phyloP scores from a whole-genome alignment of 768 basidiomycete genomes.

The Pholiota microspora region DNA sequence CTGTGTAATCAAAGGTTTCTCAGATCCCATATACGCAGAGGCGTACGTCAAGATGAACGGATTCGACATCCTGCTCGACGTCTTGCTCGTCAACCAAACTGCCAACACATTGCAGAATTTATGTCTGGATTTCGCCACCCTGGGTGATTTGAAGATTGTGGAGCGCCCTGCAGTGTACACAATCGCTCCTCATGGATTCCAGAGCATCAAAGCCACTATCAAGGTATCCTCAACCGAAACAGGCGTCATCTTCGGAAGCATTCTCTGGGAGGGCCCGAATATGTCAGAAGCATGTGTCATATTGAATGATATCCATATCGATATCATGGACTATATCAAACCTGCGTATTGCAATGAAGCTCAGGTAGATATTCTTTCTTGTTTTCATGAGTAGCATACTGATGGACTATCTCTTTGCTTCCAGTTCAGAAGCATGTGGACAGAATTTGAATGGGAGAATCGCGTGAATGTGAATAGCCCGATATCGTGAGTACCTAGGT shows the following conservation, averaged over 20 bases:
- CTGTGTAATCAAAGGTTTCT: slow-evolving; percentile 64
- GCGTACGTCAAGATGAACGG: slow-evolving; percentile 97
- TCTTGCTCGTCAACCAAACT: slow-evolving; percentile 96
- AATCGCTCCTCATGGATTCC: slow-evolving; percentile 94
- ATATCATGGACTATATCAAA: slow-evolving; percentile 98
- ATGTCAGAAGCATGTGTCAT: slow-evolving; percentile 91
- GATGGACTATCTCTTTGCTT: no score
- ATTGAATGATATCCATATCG: slow-evolving; percentile 95
- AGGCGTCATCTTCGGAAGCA: slow-evolving; percentile 97
- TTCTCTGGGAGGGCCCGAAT: slow-evolving; percentile 91
- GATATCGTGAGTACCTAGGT: slow-evolving; percentile 61
- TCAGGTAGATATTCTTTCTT: slow-evolving; percentile 60
- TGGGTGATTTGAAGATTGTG: slow-evolving; percentile 95
- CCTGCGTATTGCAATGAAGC: slow-evolving; percentile 94
- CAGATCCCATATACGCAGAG: slow-evolving; percentile 97
- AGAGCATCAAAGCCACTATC: slow-evolving; percentile 97
- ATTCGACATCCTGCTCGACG: slow-evolving; percentile 94
- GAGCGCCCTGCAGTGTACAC: slow-evolving; percentile 95
- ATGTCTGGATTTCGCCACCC: slow-evolving; percentile 94
- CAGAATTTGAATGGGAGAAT: slow-evolving; percentile 99
- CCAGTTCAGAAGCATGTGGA: slow-evolving; percentile 98
- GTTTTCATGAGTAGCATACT: no score
- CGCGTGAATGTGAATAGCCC: slow-evolving; percentile 89
- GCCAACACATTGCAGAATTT: slow-evolving; percentile 93
- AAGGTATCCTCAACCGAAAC: slow-evolving; percentile 99